Conservation (phyloP, 495 filamentous ascomycete species). For the Cercophora sp. region DNA sequence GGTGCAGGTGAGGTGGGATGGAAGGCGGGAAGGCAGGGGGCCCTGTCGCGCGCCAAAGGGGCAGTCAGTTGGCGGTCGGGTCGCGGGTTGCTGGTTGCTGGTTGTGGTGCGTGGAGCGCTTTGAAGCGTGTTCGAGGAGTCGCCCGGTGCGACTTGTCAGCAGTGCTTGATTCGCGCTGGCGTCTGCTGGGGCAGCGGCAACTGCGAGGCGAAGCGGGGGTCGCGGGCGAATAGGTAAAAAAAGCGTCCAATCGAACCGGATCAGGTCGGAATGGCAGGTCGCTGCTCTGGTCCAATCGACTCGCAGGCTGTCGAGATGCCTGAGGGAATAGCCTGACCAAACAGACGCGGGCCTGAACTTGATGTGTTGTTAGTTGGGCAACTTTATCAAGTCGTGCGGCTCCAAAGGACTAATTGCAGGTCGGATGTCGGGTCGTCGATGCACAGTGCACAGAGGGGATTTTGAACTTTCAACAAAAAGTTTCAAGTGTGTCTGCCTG, state of each 20-base stretch:
- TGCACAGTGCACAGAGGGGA: too few species aligned
- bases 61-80: conserved; percentile 13
- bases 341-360: neutral
- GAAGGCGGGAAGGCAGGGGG: neutral
- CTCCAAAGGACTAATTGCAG: too few species aligned
- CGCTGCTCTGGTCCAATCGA: conserved; percentile 9
- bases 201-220: conserved; percentile 28
- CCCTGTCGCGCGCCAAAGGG: conserved; percentile 30
- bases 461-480: too few species aligned
- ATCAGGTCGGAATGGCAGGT: neutral
- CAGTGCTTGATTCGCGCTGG: conserved; percentile 31
- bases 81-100: too few species aligned
- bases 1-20: too few species aligned
- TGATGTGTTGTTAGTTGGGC: conserved; percentile 8
- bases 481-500: conserved; percentile 7
- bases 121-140: conserved; percentile 33
- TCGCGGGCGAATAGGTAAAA: conserved; percentile 18
- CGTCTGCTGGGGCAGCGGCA: conserved; percentile 30
- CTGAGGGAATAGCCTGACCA: conserved; percentile 4
- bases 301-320: neutral
- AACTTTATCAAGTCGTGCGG: conserved; percentile 3
- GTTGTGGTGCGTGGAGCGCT: conserved; percentile 14
- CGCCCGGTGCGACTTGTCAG: conserved; percentile 31
- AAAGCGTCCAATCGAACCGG: conserved; percentile 8
- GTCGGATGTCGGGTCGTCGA: too few species aligned